Evolutionary conservation across 768 basidiomycete genomes (phyloP).

Genomic region (Tremella fuciformis): DNA sequence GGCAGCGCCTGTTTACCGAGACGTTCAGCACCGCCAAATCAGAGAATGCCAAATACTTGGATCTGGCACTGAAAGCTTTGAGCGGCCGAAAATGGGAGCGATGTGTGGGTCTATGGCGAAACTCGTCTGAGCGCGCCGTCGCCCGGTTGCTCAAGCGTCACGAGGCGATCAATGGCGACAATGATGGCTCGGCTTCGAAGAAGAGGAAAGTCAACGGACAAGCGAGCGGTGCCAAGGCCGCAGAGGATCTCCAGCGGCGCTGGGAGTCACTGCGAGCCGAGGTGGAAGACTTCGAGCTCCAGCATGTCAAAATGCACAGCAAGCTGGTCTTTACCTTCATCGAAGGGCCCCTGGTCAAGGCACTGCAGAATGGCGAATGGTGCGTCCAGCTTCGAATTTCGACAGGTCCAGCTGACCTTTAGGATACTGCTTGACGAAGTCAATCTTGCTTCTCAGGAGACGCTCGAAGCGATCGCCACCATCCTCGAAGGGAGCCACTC

Average conservation of each 20-base stretch:
- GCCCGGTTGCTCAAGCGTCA: constrained; percentile 56
- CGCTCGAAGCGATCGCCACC: constrained; percentile 85
- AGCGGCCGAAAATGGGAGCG: constrained; percentile 81
- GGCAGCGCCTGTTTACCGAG: constrained; percentile 72
- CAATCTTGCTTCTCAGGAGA: constrained; percentile 90
- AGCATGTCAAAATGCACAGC: constrained; percentile 77
- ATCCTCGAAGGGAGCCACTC: constrained; percentile 78
- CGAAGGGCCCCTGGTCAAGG: constrained; percentile 91
- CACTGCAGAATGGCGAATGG: constrained; percentile 86
- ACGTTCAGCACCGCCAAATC: constrained; percentile 74
- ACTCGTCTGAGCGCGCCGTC: constrained; percentile 45
- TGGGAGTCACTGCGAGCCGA: constrained; percentile 71
- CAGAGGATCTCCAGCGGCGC: constrained; percentile 37
- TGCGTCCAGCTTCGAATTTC: constrained; percentile 54
- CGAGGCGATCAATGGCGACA: constrained; percentile 13
- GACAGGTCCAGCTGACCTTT: constrained; percentile 2
- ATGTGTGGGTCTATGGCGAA: constrained; percentile 73
- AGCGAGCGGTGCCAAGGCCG: constrained; percentile 29
- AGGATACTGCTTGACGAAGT: constrained; percentile 96
- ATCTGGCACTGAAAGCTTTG: constrained; percentile 75
- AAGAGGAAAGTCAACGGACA: background rate
- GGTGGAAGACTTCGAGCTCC: constrained; percentile 76
- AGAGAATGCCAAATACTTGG: constrained; percentile 83
- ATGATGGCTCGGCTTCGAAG: constrained; percentile 1
- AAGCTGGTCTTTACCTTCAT: constrained; percentile 93